Percentiles rank a stretch among this genome's conserved stretches.
These are phyloP conservation scores for Acer negundo DNA, from an alignment of 345 rosid species.

Conservation along the genomic window DNA sequence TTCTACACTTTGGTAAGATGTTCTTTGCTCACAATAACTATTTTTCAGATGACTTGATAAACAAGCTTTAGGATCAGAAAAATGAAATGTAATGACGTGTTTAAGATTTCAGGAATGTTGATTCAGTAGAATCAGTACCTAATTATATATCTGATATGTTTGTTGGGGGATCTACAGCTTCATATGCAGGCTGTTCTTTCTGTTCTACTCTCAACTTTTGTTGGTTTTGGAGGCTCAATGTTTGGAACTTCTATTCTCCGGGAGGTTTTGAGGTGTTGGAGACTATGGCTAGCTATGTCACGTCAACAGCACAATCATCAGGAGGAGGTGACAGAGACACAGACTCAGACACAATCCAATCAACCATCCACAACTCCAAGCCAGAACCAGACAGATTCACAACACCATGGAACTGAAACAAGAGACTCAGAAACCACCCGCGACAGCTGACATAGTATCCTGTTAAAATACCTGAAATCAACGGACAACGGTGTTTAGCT, in stretches of 20 bases:
- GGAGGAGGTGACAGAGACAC: conserved; percentile 11
- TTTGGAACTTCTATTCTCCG: conserved; percentile 47
- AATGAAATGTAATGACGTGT: not conserved
- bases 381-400: conserved; percentile 21
- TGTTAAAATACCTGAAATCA: not conserved
- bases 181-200: conserved; percentile 66
- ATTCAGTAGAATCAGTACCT: not conserved
- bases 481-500: not conserved
- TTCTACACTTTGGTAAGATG: conserved; percentile 70
- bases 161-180: conserved; percentile 46
- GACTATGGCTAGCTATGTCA: conserved; percentile 23
- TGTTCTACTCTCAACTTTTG: conserved; percentile 70
- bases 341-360: conserved; percentile 13
- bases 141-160: not conserved
- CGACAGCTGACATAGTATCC: not conserved
- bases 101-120: not conserved
- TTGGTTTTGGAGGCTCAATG: conserved; percentile 82
- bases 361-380: conserved; percentile 22
- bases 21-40: not conserved
- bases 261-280: conserved; percentile 47
- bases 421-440: conserved; percentile 19
- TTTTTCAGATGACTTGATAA: not conserved
- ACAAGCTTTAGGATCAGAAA: not conserved
- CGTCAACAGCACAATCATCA: conserved; percentile 27
- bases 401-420: conserved; percentile 20